A percentile compares a stretch with the other conserved stretches of the same genome.
Evolutionary conservation across 306 rosid genomes (phyloP).

Genomic region (Trichosanthes truncata): DNA sequence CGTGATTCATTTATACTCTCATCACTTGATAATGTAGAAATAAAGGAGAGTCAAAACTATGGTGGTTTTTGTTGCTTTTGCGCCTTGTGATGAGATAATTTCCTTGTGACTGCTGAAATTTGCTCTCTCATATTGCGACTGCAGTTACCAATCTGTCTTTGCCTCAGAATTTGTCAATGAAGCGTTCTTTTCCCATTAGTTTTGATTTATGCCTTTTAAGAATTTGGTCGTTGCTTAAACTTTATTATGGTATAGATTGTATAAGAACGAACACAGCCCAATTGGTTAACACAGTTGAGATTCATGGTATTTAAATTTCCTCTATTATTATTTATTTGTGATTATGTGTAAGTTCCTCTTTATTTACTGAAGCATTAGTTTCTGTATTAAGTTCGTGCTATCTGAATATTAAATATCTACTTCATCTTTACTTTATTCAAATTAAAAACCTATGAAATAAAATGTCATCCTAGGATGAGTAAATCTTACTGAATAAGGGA

Average conservation of each 20-base stretch:
- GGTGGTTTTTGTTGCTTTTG: conserved; percentile 4
- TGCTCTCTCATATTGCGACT: neutral
- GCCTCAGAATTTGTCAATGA: neutral
- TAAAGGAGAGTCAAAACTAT: neutral
- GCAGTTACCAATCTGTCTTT: neutral
- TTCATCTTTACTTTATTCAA: neutral
- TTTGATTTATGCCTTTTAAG: neutral
- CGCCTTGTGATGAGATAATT: neutral
- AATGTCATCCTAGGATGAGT: neutral
- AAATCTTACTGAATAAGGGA: neutral
- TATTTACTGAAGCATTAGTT: neutral
- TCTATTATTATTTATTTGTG: neutral
- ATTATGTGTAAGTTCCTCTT: neutral
- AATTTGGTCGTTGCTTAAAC: neutral
- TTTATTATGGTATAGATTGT: neutral
- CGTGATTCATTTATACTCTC: conserved; percentile 16
- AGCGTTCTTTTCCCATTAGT: neutral
- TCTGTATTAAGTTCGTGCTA: neutral
- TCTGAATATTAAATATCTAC: neutral
- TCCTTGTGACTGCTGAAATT: neutral
- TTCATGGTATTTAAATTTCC: neutral
- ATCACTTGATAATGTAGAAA: conserved; percentile 1
- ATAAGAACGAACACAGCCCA: neutral
- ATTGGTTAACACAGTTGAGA: neutral
- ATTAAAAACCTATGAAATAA: neutral